Percentiles rank a stretch among this genome's conserved stretches.
These are phyloP conservation scores for Tetrapisispora iriomotensis DNA, from an alignment of 805 yeast species.

Conservation along the genomic window DNA sequence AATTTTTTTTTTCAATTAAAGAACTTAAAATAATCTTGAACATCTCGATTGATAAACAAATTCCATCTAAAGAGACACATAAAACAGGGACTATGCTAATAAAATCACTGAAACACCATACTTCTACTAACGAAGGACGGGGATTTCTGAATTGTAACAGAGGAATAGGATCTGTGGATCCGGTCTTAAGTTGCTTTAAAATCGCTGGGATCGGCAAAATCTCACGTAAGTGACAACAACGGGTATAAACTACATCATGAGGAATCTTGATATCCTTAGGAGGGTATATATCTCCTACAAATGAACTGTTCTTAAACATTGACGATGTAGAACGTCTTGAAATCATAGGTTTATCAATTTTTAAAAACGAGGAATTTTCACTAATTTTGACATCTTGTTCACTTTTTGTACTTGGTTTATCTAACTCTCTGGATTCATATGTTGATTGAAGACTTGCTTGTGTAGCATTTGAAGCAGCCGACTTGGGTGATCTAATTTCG, in stretches of 20 bases:
- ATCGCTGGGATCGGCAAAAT: constrained; percentile 89
- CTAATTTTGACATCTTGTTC: constrained; percentile 33
- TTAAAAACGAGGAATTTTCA: constrained; percentile 28
- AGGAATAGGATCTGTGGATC: constrained; percentile 70
- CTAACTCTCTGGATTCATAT: background rate
- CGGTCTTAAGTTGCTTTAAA: constrained; percentile 62
- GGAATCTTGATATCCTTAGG: constrained; percentile 28
- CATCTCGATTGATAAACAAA: constrained; percentile 63
- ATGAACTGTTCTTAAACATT: constrained; percentile 9
- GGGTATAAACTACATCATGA: constrained; percentile 70
- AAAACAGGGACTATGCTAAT: constrained; percentile 74
- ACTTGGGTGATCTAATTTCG: background rate
- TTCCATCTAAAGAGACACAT: constrained; percentile 74
- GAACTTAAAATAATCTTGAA: constrained; percentile 59
- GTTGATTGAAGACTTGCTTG: too few species aligned
- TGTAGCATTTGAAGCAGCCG: background rate
- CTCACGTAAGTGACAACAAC: constrained; percentile 89
- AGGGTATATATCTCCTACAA: constrained; percentile 21
- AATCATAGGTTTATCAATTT: constrained; percentile 38
- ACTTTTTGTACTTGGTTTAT: constrained; percentile 23
- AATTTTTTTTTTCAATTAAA: constrained; percentile 48
- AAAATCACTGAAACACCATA: constrained; percentile 80
- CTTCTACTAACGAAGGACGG: constrained; percentile 78
- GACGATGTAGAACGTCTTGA: constrained; percentile 28
- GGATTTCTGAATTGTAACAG: constrained; percentile 72